These are phyloP conservation scores for Schizophyllum amplum DNA, from an alignment of 1,284 basidiomycete species.

Conservation along the genomic window DNA sequence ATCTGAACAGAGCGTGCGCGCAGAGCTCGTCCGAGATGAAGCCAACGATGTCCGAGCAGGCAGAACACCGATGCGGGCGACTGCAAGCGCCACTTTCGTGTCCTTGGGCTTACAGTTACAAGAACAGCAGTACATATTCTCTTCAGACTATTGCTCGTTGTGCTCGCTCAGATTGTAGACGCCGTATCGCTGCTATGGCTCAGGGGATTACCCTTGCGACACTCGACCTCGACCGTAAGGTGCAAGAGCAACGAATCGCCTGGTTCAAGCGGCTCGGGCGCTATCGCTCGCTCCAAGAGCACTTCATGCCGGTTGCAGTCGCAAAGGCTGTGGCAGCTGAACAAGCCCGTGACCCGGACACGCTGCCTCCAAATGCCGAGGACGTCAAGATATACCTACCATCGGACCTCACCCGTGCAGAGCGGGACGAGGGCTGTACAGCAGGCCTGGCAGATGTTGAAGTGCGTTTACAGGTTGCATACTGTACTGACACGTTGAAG, in stretches of 20 bases:
- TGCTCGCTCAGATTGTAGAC: not conserved
- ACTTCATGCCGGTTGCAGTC: slow-evolving; percentile 5
- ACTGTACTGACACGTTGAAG: slow-evolving; percentile 4
- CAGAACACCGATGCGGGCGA: not conserved
- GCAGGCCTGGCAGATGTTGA: slow-evolving; percentile 6
- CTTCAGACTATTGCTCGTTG: not conserved
- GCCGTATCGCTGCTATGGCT: slow-evolving; percentile 2
- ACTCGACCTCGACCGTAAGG: not conserved
- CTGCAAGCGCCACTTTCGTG: not conserved
- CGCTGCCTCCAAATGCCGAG: not conserved
- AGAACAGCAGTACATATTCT: slow-evolving; percentile 5
- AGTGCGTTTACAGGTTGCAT: slow-evolving; percentile 3
- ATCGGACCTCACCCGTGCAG: not conserved
- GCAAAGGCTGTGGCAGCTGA: not conserved
- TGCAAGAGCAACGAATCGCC: slow-evolving; percentile 3
- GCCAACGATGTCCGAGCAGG: not conserved
- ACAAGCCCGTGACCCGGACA: not conserved
- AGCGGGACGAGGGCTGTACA: not conserved
- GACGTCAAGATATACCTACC: slow-evolving; percentile 7
- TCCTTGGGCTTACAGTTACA: slow-evolving; percentile 2
- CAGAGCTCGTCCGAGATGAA: not conserved
- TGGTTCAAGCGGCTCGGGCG: slow-evolving; percentile 2
- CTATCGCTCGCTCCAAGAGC: slow-evolving; percentile 5
- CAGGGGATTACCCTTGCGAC: not conserved
- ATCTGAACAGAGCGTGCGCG: not conserved